Percentiles rank a stretch among this genome's conserved stretches.
phyloP scores from a whole-genome alignment of 805 yeast species.

The Torulaspora delbrueckii region DNA sequence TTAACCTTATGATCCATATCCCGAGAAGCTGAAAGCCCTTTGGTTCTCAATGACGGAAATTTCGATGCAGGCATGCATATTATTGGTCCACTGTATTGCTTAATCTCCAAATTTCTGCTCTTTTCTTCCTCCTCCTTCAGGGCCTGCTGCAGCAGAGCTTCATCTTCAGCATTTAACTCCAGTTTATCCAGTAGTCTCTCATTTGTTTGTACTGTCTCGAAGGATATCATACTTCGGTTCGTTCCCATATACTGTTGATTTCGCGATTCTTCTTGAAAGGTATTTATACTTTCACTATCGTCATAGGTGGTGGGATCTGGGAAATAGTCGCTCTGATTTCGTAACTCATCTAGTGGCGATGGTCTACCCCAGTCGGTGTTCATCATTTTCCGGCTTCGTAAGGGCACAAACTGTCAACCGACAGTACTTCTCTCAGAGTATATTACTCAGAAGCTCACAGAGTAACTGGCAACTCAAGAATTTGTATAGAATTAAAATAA shows the following conservation, averaged over 20 bases:
- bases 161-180: conserved; percentile 33
- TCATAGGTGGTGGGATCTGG: conserved; percentile 1
- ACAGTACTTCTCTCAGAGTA: background rate
- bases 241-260: conserved; percentile 2
- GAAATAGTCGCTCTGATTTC: conserved; percentile 8
- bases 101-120: conserved; percentile 1
- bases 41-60: conserved; percentile 29
- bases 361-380: conserved; percentile 6
- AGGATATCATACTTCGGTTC: conserved; percentile 28
- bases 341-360: conserved; percentile 12
- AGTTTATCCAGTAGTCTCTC: conserved; percentile 33
- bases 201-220: conserved; percentile 30
- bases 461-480: background rate
- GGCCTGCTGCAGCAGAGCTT: conserved; percentile 28
- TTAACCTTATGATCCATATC: conserved; percentile 1
- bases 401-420: background rate
- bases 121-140: conserved; percentile 22
- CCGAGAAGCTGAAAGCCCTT: background rate
- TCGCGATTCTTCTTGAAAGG: conserved; percentile 4
- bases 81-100: conserved; percentile 12
- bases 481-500: background rate
- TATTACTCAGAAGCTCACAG: background rate
- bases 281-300: background rate
- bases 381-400: background rate
- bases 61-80: conserved; percentile 34